These are phyloP conservation scores for Metarhizium humberi DNA, from an alignment of 2,329 filamentous ascomycete species.

Conservation along the genomic window DNA sequence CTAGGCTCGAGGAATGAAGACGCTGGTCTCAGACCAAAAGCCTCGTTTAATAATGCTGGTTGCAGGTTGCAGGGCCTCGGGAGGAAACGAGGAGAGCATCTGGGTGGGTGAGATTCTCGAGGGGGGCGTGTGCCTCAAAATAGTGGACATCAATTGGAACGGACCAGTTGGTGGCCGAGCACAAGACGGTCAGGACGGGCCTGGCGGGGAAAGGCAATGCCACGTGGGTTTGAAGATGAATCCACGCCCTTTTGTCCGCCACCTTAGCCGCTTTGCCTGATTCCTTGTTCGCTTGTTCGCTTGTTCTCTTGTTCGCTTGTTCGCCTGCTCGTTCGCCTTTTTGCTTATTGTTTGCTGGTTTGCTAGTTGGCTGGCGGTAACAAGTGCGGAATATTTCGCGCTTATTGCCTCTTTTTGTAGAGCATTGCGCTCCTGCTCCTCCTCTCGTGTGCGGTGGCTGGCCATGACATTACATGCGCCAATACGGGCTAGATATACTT, in stretches of 20 bases:
- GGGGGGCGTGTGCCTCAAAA: neutral
- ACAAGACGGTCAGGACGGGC: too few relatives aligned
- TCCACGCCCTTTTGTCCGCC: neutral
- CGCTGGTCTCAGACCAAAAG: neutral
- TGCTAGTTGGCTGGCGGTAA: neutral
- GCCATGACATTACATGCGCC: neutral
- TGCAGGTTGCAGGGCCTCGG: neutral
- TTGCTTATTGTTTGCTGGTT: neutral
- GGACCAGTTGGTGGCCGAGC: neutral
- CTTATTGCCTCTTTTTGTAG: neutral
- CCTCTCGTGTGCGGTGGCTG: too few relatives aligned
- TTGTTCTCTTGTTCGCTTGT: too few relatives aligned
- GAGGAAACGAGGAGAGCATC: neutral
- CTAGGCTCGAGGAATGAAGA: neutral
- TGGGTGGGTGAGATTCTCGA: too few relatives aligned
- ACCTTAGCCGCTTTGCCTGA: neutral
- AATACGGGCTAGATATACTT: too few relatives aligned
- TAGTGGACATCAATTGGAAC: neutral
- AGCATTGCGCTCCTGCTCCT: neutral
- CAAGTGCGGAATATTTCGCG: too few relatives aligned
- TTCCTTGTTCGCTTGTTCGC: neutral
- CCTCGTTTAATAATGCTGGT: neutral
- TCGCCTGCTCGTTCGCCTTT: too few relatives aligned
- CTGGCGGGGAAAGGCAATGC: conserved; percentile 7
- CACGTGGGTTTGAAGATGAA: conserved; percentile 10